phyloP scores from a whole-genome alignment of 495 filamentous ascomycete species.

The Parathielavia hyrcaniae region DNA sequence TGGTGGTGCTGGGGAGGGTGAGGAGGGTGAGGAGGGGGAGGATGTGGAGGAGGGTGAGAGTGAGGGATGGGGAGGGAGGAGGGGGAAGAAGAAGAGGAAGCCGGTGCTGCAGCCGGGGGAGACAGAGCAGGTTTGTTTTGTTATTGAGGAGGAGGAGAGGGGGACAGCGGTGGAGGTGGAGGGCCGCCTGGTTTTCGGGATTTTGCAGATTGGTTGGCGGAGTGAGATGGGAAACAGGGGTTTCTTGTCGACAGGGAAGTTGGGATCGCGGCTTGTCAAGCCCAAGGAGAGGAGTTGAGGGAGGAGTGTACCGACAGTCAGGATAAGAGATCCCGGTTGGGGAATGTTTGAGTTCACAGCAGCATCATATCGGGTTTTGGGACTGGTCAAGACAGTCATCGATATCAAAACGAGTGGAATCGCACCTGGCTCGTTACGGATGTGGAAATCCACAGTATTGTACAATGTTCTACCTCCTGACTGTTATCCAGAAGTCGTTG shows the following conservation, averaged over 20 bases:
- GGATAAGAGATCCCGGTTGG: not conserved
- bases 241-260: slow-evolving; percentile 76
- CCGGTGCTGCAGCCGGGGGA: slow-evolving; percentile 78
- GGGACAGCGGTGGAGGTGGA: slow-evolving; percentile 49
- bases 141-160: slow-evolving; percentile 62
- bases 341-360: not conserved
- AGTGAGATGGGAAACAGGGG: slow-evolving; percentile 86
- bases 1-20: slow-evolving; percentile 33
- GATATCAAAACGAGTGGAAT: too few relatives aligned
- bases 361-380: not conserved
- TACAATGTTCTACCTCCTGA: too few relatives aligned
- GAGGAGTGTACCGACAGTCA: not conserved
- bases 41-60: slow-evolving; percentile 43
- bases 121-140: slow-evolving; percentile 85
- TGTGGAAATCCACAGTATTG: too few relatives aligned
- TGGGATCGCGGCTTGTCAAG: slow-evolving; percentile 48
- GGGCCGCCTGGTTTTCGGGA: slow-evolving; percentile 64
- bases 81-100: slow-evolving; percentile 36
- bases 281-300: slow-evolving; percentile 11
- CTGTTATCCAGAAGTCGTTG: too few relatives aligned
- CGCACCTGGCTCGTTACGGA: too few relatives aligned
- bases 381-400: not conserved
- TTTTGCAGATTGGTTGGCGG: slow-evolving; percentile 81
- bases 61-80: slow-evolving; percentile 30
- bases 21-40: slow-evolving; percentile 33